phyloP scores from a whole-genome alignment of 2,329 filamentous ascomycete species.

The Cladosporium phlei region DNA sequence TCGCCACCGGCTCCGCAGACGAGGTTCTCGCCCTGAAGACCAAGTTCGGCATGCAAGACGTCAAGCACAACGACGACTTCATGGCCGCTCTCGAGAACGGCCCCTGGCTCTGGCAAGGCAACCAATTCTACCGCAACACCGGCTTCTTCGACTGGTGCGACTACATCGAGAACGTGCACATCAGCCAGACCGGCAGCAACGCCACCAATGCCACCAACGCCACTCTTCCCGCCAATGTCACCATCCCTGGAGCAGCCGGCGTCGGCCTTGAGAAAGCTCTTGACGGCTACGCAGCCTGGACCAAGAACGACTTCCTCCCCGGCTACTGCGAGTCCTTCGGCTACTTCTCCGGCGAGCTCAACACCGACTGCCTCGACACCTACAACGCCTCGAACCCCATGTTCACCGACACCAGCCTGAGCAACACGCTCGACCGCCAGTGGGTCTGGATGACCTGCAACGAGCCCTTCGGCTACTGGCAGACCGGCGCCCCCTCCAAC shows the following conservation, averaged over 20 bases:
- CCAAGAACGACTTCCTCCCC: conserved; percentile 43
- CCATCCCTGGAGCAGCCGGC: conserved; percentile 38
- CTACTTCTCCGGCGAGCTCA: conserved; percentile 44
- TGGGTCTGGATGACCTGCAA: conserved; percentile 62
- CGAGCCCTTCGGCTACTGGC: conserved; percentile 57
- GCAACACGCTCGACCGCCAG: conserved; percentile 47
- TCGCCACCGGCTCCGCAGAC: conserved; percentile 25
- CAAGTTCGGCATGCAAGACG: conserved; percentile 48
- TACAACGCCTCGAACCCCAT: conserved; percentile 47
- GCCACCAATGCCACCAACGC: conserved; percentile 18
- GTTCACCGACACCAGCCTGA: conserved; percentile 47
- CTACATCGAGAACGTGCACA: conserved; percentile 36
- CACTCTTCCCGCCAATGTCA: conserved; percentile 28
- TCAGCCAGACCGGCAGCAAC: conserved; percentile 25
- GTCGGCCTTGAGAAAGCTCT: conserved; percentile 54
- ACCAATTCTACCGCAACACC: conserved; percentile 42
- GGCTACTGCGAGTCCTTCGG: conserved; percentile 46
- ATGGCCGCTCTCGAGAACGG: conserved; percentile 51
- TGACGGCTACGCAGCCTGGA: conserved; percentile 52
- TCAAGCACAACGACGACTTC: conserved; percentile 52
- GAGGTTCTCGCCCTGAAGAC: conserved; percentile 44
- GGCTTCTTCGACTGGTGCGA: conserved; percentile 45
- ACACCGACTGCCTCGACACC: conserved; percentile 50
- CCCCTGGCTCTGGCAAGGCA: conserved; percentile 55
- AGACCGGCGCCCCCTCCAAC: conserved; percentile 48